These are phyloP conservation scores for Massarina eburnea DNA, from an alignment of 2,329 filamentous ascomycete species.

Conservation along the genomic window DNA sequence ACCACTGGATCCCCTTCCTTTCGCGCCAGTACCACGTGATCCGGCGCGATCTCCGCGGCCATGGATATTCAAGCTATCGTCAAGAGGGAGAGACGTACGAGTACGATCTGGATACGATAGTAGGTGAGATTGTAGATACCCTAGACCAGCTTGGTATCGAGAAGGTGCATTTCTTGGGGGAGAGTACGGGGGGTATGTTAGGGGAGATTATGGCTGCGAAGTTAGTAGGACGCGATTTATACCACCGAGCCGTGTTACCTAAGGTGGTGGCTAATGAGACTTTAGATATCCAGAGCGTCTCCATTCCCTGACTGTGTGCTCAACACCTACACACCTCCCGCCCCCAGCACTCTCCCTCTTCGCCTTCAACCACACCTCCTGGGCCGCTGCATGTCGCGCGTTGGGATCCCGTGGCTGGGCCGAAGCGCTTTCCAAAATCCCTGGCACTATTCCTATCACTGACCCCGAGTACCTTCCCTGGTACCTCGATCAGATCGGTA, in stretches of 20 bases:
- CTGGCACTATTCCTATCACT: constrained; percentile 31
- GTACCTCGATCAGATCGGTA: constrained; percentile 33
- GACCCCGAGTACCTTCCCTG: constrained; percentile 33
- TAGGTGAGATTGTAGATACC: constrained; percentile 38
- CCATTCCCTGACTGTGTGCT: constrained; percentile 34
- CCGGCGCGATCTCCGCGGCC: constrained; percentile 37
- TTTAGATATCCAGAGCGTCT: constrained; percentile 28
- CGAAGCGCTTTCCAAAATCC: constrained; percentile 28
- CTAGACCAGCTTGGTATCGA: constrained; percentile 34
- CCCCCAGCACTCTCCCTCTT: constrained; percentile 30
- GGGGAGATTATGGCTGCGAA: constrained; percentile 37
- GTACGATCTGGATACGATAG: constrained; percentile 28
- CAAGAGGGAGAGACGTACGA: constrained; percentile 14
- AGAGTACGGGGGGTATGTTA: constrained; percentile 39
- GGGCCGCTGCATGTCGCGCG: constrained; percentile 31
- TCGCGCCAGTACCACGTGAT: constrained; percentile 34
- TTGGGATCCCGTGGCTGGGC: constrained; percentile 39
- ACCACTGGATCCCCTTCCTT: constrained; percentile 41
- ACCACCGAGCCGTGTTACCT: not conserved
- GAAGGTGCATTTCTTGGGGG: constrained; percentile 40
- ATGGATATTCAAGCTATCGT: constrained; percentile 35
- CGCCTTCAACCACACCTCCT: constrained; percentile 28
- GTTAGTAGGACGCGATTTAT: not conserved
- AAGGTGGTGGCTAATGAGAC: not conserved
- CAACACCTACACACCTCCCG: constrained; percentile 33